A percentile compares a stretch with the other conserved stretches of the same genome.
These are phyloP conservation scores for Aspergillus brunneoviolaceus DNA, from an alignment of 2,329 filamentous ascomycete species.

Conservation along the genomic window DNA sequence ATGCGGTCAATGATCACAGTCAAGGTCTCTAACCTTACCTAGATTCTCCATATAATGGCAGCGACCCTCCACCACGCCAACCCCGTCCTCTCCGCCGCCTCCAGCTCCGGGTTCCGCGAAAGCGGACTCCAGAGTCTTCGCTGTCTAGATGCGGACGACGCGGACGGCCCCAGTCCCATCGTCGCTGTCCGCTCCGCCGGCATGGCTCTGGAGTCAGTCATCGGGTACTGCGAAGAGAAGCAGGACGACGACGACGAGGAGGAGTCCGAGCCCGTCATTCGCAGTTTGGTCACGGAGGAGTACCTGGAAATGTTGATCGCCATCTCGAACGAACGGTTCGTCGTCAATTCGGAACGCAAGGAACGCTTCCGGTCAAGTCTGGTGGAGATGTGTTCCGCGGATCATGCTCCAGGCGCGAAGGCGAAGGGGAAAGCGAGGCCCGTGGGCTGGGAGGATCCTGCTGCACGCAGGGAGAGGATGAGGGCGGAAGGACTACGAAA, in stretches of 20 bases:
- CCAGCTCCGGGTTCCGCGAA: conserved; percentile 84
- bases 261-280: conserved; percentile 43
- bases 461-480: conserved; percentile 40
- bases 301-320: conserved; percentile 68
- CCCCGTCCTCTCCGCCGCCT: conserved; percentile 69
- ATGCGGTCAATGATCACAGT: no score
- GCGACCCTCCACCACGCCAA: conserved; percentile 75
- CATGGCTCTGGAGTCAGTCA: conserved; percentile 74
- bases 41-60: conserved; percentile 88
- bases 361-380: conserved; percentile 38
- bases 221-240: conserved; percentile 56
- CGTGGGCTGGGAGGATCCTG: conserved; percentile 40
- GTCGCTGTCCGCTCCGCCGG: conserved; percentile 85
- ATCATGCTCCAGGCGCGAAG: conserved; percentile 8
- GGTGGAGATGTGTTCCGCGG: conserved; percentile 23
- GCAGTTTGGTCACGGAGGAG: conserved; percentile 60
- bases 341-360: conserved; percentile 40
- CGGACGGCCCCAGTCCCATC: conserved; percentile 61
- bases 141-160: conserved; percentile 40
- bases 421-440: conserved; percentile 24
- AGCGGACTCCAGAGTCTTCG: conserved; percentile 72
- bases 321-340: conserved; percentile 66
- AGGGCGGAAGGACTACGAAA: conserved; percentile 41
- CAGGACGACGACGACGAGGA: conserved; percentile 30
- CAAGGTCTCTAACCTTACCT: conserved; percentile 22